These are phyloP conservation scores for Fomitopsis schrenkii DNA, from an alignment of 1,284 basidiomycete species.

Conservation along the genomic window DNA sequence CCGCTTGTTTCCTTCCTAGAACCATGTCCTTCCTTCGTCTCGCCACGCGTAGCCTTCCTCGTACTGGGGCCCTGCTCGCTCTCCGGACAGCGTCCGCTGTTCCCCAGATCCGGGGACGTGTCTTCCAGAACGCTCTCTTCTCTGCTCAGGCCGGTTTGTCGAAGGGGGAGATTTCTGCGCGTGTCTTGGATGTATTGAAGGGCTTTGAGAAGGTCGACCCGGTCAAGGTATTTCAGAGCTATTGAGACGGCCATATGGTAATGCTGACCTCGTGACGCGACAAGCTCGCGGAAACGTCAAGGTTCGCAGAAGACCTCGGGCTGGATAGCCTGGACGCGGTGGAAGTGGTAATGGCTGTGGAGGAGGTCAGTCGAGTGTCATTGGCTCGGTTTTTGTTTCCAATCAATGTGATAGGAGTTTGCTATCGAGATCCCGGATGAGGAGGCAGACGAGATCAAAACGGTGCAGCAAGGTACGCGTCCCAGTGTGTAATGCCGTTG, in stretches of 20 bases:
- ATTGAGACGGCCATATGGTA: not conserved
- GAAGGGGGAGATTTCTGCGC: constrained; percentile 73
- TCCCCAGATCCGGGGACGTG: constrained; percentile 27
- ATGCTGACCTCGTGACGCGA: constrained; percentile 13
- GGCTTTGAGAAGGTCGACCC: constrained; percentile 94
- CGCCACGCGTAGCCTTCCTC: constrained; percentile 32
- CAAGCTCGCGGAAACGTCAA: constrained; percentile 72
- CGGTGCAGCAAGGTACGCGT: constrained; percentile 83
- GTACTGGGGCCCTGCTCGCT: constrained; percentile 15
- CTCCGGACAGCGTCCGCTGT: constrained; percentile 24
- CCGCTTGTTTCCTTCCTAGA: not conserved
- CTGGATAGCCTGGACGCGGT: constrained; percentile 97
- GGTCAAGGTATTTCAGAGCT: constrained; percentile 58
- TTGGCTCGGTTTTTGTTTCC: not conserved
- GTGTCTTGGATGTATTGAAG: constrained; percentile 88
- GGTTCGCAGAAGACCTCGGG: constrained; percentile 87
- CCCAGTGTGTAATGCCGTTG: not conserved
- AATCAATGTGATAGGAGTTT: constrained; percentile 58
- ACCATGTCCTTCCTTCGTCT: constrained; percentile 41
- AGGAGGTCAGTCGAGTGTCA: constrained; percentile 73
- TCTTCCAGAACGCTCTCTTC: constrained; percentile 53
- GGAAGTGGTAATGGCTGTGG: constrained; percentile 99
- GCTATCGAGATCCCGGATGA: constrained; percentile 94
- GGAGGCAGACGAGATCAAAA: constrained; percentile 97
- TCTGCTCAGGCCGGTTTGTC: constrained; percentile 75